These are phyloP conservation scores for Pseudoscleropodium purum DNA, from an alignment of 225 moss, liverwort and hornwort genomes.

Conservation along the genomic window DNA sequence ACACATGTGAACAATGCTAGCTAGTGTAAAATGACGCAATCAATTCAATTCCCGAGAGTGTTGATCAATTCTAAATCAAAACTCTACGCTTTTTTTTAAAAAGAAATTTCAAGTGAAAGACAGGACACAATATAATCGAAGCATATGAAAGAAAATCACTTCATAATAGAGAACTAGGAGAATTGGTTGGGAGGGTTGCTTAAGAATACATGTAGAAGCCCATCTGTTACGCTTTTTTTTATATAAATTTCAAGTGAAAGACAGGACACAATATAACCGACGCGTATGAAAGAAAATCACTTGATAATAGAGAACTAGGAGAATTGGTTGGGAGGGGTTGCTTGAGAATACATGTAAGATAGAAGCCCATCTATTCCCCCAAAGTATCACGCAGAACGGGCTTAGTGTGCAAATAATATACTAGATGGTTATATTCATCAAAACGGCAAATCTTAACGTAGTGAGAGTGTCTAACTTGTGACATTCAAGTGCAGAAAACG, in stretches of 20 bases:
- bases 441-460: not conserved
- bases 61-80: not conserved
- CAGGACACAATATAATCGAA: not conserved
- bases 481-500: not conserved
- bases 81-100: too few species aligned
- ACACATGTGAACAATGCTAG: not conserved
- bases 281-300: not conserved
- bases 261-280: not conserved
- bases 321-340: not conserved
- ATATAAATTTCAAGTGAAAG: too few species aligned
- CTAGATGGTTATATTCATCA: not conserved
- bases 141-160: not conserved
- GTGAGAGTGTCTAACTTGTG: not conserved
- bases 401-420: not conserved
- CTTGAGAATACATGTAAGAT: too few species aligned
- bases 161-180: not conserved
- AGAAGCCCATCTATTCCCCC: not conserved
- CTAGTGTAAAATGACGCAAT: not conserved
- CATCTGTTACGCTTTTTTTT: not conserved
- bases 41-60: not conserved
- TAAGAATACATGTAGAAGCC: not conserved
- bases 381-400: too few species aligned
- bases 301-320: not conserved
- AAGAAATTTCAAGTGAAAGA: too few species aligned
- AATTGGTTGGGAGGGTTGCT: not conserved